A percentile compares a stretch with the other conserved stretches of the same genome.
phyloP scores from a whole-genome alignment of 169 alveolate species.

The Plasmodium knowlesi region DNA sequence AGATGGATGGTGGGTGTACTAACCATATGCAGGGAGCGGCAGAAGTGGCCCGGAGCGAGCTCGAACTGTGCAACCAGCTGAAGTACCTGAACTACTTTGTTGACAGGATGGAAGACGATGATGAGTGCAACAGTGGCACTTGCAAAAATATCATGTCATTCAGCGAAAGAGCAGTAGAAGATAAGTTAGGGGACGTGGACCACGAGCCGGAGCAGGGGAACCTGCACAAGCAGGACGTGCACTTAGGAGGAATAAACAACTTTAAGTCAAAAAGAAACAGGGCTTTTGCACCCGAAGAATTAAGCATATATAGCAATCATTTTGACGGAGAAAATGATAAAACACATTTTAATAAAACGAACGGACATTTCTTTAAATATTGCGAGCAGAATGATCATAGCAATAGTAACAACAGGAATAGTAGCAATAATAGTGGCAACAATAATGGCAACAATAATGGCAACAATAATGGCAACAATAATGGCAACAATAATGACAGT shows the following conservation, averaged over 20 bases:
- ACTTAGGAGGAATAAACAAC: background rate
- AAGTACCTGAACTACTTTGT: slow-evolving; percentile 11
- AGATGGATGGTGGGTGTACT: background rate
- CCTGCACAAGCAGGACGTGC: background rate
- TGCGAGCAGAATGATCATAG: background rate
- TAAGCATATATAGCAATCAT: slow-evolving; percentile 12
- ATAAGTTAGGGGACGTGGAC: background rate
- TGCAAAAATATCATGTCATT: slow-evolving; percentile 31
- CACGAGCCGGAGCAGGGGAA: background rate
- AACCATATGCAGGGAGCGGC: background rate
- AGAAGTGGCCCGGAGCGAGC: background rate
- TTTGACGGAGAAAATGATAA: slow-evolving; percentile 24
- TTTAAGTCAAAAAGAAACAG: slow-evolving; percentile 6
- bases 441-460: background rate
- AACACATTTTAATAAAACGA: slow-evolving; percentile 8
- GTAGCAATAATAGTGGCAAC: background rate
- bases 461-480: too few species aligned
- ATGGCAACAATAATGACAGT: background rate
- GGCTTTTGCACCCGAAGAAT: background rate
- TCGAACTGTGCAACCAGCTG: background rate
- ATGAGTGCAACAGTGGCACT: background rate
- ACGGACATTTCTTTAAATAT: background rate
- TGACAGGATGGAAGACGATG: background rate
- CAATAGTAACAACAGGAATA: background rate
- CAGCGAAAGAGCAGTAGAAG: slow-evolving; percentile 22